Evolutionary conservation across 345 rosid species (phyloP).

Genomic region (Eutrema japonicum): DNA sequence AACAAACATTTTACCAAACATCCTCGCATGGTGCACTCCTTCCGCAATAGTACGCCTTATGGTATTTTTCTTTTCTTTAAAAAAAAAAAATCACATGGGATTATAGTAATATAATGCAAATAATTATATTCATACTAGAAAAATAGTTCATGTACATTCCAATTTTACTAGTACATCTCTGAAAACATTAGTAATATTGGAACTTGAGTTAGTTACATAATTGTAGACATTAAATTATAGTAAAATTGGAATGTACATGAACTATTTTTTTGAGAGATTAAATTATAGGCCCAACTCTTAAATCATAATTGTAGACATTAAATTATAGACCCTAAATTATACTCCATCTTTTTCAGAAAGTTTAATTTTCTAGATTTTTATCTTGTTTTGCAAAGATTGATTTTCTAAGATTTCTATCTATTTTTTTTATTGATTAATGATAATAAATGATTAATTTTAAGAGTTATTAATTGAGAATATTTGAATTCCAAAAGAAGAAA

Average conservation of each 20-base stretch:
- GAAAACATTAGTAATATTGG: conserved; percentile 8
- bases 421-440: no score
- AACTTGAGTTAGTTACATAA: not conserved
- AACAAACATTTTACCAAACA: conserved; percentile 40
- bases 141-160: not conserved
- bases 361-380: no score
- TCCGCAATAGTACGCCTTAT: conserved; percentile 27
- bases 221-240: not conserved
- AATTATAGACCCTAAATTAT: not conserved
- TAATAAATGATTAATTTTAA: no score
- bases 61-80: not conserved
- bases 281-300: not conserved
- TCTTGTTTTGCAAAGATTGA: no score
- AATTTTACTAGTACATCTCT: no score
- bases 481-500: not conserved
- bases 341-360: no score
- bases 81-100: conserved; percentile 22
- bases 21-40: conserved; percentile 33
- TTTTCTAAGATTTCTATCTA: no score
- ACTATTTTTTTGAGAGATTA: no score
- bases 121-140: not conserved
- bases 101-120: not conserved
- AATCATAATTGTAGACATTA: not conserved
- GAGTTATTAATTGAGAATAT: no score
- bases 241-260: no score